Evolutionary conservation across 495 filamentous ascomycete genomes (phyloP), one percentile per base, ranked within the genome.

Genomic region (Aspergillus kassunensis): DNA sequence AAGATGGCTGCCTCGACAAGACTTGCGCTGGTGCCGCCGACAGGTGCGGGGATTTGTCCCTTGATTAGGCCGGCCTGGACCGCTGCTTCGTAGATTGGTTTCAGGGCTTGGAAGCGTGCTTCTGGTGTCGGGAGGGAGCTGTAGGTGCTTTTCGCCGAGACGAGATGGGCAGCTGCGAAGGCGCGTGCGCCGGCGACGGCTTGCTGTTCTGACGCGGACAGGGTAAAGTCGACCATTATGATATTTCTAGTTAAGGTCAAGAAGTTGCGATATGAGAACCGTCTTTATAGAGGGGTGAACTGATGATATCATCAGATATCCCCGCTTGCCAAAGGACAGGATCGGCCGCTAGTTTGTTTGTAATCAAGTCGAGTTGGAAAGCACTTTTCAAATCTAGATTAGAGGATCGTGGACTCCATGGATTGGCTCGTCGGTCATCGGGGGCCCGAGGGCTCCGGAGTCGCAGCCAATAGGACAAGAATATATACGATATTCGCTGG

Each of bases 171-270:
- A 2, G 18, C 20, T 7, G 49, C 49, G 19, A 57, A 52, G n/a
- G 25, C 13, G 27, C 30, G 54, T 6, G 54, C 54, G 2, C 44
- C 29, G 0, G 27, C 12, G 1, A 36, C 42, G 15, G 49, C 39
- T 33, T 44, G 18, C 11, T 15, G 35, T 16, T 57, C 48, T 1
- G 49, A 36, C 1, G 2, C 1, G 13, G 54, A 48, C 4, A 57
- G 49, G 5, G 27, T 31, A 23, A 57, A 48, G 30, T 52, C 35
- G 18, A 57, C 49, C 54, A 57, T 56, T 45, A 18, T 44, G 24
- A 1, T n/a, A n/a, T n/a, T n/a, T n/a, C n/a, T n/a, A n/a, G n/a
- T n/a, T n/a, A n/a, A n/a, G n/a, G n/a, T n/a, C n/a, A n/a, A n/a
- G n/a, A n/a, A n/a, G n/a, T n/a, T n/a, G n/a, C n/a, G n/a, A n/a